Base-by-base conservation (phyloP, 345 rosid species). In the Murraya koenigii region DNA sequence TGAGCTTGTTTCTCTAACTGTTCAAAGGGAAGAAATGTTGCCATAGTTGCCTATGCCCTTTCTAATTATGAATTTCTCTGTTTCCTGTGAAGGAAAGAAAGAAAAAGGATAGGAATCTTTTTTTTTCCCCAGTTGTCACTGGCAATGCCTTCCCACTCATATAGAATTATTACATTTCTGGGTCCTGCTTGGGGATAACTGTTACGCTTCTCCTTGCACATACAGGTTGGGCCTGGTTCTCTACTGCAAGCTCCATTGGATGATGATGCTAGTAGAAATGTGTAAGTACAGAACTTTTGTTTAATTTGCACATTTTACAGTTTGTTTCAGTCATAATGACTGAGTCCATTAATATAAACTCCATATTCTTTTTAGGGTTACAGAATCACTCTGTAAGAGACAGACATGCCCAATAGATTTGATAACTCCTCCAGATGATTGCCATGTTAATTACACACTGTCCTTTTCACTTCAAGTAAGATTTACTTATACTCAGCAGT, bases 381-480 rank as follows among this genome's bases (percentile, higher is more conserved):
- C 97, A 23, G 77, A 85, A 52, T 76, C 94, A 71, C 91, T 93
- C 71, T 96, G 99, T 81, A 88, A 82, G 79, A 93, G 89, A 73
- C 89, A 87, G 77, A 80, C 89, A 84, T 96, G 99, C 81, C 99
- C 99, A 47, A 81, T 82, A 61, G 98, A 96, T 87, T 88, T 96
- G 84, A 89, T 92, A 75, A 91, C 89, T 84, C 99, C 98, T 71
- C 99, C 97, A 47, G 99, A 96, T 85, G 99, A 96, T 83, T 96
- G 99, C 86, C 98, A 94, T 91, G 97, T 92, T 79, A 96, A 96
- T 80, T 92, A 90, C 80, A 93, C 98, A 22, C 83, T 96, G 69
- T 88, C 98, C 26, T 96, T 92, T 87, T 92, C 99, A 47, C 89
- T 96, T 80, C 98, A 93, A 86, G 99, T 94, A 87, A 81, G 86